phyloP scores from a whole-genome alignment of 2,329 filamentous ascomycete genomes.

The Pleurostoma richardsiae region DNA sequence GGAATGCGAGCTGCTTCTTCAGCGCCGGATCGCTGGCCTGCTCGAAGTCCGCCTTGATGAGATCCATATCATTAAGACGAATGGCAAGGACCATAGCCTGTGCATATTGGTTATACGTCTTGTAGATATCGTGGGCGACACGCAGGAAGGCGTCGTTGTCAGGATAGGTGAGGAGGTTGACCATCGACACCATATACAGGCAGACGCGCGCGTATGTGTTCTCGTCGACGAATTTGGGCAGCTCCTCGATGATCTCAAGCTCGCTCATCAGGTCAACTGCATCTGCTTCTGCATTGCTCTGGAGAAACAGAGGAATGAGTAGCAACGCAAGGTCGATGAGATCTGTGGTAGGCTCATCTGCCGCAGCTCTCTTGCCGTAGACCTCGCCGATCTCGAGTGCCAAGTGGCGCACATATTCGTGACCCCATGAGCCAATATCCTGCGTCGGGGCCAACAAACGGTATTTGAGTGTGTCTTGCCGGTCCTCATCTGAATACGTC shows the following conservation, averaged over 20 bases:
- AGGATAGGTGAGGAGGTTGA: conserved; percentile 92
- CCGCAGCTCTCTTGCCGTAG: conserved; percentile 79
- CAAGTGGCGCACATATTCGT: conserved; percentile 95
- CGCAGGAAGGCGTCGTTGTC: conserved; percentile 94
- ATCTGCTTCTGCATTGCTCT: conserved; percentile 96
- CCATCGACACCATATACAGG: conserved; percentile 98
- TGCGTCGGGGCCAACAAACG: conserved; percentile 82
- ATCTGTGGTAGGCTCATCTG: conserved; percentile 79
- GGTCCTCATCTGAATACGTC: conserved; percentile 96
- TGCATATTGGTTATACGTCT: conserved; percentile 84
- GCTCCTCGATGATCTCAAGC: conserved; percentile 91
- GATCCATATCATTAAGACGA: conserved; percentile 77
- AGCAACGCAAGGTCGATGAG: conserved; percentile 78
- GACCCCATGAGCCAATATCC: conserved; percentile 95
- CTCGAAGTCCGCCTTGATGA: conserved; percentile 79
- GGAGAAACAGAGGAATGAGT: conserved; percentile 89
- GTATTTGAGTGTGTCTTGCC: conserved; percentile 94
- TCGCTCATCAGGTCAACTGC: conserved; percentile 96
- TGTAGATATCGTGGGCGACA: conserved; percentile 91
- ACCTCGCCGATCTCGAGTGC: conserved; percentile 95
- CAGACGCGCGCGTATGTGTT: conserved; percentile 92
- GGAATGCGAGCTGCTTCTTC: conserved; percentile 90
- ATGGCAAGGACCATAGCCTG: conserved; percentile 95
- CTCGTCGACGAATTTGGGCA: conserved; percentile 85
- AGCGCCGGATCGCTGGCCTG: conserved; percentile 75